These are phyloP conservation scores for Phialophora verrucosa DNA, from an alignment of 2,329 filamentous ascomycete species.

Conservation along the genomic window DNA sequence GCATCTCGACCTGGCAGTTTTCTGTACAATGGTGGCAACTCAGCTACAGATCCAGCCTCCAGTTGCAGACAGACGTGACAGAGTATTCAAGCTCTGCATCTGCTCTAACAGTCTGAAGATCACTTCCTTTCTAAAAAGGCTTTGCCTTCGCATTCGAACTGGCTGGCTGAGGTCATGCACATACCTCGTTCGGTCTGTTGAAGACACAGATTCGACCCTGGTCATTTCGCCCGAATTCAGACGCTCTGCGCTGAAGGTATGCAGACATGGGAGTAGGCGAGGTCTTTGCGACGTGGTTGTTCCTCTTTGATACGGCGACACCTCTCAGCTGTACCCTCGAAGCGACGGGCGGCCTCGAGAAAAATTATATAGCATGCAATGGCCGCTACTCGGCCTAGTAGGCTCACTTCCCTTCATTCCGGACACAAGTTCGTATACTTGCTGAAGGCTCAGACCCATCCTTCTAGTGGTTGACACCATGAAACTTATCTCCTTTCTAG, in stretches of 20 bases:
- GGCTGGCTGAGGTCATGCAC: conserved; percentile 1
- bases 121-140: neutral
- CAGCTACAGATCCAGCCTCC: neutral
- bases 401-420: neutral
- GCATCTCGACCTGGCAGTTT: neutral
- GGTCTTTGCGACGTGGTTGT: neutral
- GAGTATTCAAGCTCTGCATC: neutral
- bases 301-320: neutral
- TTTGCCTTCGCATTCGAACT: neutral
- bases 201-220: neutral
- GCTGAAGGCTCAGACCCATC: neutral
- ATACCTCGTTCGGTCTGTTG: neutral
- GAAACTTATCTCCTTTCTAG: neutral
- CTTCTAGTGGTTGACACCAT: neutral
- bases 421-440: neutral
- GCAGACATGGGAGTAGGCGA: neutral
- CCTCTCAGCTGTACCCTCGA: neutral
- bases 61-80: neutral
- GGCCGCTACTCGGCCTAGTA: neutral
- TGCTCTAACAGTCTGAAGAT: neutral
- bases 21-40: neutral
- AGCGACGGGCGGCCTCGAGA: neutral
- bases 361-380: neutral
- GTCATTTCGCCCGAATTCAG: neutral
- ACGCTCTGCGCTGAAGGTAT: neutral